These are phyloP conservation scores for Nemania sp. DNA, from an alignment of 2,329 filamentous ascomycete species.

Conservation along the genomic window DNA sequence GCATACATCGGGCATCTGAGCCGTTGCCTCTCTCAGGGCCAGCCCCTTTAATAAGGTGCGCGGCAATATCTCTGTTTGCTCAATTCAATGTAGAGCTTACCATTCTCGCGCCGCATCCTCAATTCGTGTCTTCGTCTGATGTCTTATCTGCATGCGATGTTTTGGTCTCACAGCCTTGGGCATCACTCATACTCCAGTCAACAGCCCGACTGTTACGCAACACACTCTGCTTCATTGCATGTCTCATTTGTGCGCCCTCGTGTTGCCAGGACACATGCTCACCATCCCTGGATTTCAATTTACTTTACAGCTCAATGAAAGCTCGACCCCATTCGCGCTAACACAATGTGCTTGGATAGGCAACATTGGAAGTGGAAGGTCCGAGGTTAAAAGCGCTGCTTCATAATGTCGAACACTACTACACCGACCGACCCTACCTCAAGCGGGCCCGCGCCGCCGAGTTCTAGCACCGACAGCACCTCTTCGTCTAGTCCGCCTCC, in stretches of 20 bases:
- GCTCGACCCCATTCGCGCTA: conserved; percentile 33
- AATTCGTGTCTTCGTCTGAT: not conserved
- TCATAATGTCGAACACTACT: too few relatives aligned
- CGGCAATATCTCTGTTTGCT: not conserved
- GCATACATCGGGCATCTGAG: conserved; percentile 22
- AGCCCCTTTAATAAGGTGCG: conserved; percentile 20
- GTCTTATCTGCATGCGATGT: conserved; percentile 8
- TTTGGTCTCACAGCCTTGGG: conserved; percentile 5
- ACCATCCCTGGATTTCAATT: conserved; percentile 1
- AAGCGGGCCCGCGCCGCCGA: not conserved
- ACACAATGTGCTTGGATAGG: conserved; percentile 41
- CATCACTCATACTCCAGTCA: conserved; percentile 8
- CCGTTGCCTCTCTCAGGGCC: conserved; percentile 7
- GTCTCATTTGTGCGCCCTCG: not conserved
- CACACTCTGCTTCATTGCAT: not conserved
- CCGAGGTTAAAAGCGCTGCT: conserved; percentile 25
- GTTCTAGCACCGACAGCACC: conserved; percentile 18
- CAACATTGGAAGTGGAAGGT: conserved; percentile 31
- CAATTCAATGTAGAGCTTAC: not conserved
- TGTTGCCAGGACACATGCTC: conserved; percentile 5
- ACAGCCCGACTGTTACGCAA: conserved; percentile 1
- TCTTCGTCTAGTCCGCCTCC: conserved; percentile 24
- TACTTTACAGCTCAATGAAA: not conserved
- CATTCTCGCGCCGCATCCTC: not conserved
- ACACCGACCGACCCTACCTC: too few relatives aligned